Base-by-base conservation (phyloP, 1,284 basidiomycete species). In the Chiua sp. region DNA sequence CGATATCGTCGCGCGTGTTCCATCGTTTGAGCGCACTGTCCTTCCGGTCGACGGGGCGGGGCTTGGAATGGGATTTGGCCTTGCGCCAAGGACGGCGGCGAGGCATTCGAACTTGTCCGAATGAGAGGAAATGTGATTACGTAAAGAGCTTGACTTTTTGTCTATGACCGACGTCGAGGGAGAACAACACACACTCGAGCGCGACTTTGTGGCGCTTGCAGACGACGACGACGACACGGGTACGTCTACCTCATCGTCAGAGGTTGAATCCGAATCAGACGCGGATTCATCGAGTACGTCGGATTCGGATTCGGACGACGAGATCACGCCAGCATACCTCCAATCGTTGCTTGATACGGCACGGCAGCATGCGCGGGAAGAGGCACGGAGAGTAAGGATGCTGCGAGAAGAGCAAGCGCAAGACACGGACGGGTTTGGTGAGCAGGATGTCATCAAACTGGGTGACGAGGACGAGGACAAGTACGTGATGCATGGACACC, bases 1-100 rank as follows among this genome's bases (percentile, higher is more conserved):
- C 88, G 57, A 93, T 85, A 67, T 93, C 91, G 3, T 80, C 78
- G 26, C 74, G 67, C 20, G 77, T 86, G 59, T 90, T 80, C 90
- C 90, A 92, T 71, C 83, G 83, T 59, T 81, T 83, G 26, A 89
- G 69, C 63, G 76, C 84, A 33, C 78, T 73, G 39, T 86, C 83
- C 30, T 75, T 79, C 53, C 80, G 81, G 65, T 85, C 78, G 5
- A 84, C 67, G 13, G 79, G 74, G n/a, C 83, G 82, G 2, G 82
- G 76, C 42, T 72, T 72, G 37, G 64, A 54, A n/a, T 23, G 62
- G 2, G 57, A 35, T 49, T 62, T 66, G 23, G 57, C 18, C 51
- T 42, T 59, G 54, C 50, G 58, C 37, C 71, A 71, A 23, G 68
- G 62, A 44, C 61, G 71, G 32, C 72, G 72, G 49, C 71, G 71